Evolutionary conservation across 192 early-diverging fungal species (phyloP), one percentile per base, ranked within the genome.

Genomic region (Backusella tuberculispora): DNA sequence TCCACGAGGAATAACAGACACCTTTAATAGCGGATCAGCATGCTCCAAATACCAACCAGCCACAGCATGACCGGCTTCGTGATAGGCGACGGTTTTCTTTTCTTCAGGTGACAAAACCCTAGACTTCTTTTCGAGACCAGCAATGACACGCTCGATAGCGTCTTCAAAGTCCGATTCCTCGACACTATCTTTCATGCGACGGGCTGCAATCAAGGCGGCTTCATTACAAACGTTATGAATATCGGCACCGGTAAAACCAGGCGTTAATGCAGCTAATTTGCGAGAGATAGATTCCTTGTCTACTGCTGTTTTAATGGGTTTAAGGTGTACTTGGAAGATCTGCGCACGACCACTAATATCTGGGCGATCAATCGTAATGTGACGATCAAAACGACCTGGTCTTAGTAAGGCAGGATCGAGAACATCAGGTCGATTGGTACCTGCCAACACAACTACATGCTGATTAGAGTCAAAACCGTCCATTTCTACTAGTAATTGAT

Each of bases 221-320:
- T 99, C 98, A 76, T 99, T 99, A 81, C 97, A 99, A 7, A 98
- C 97, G 81, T 99, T 99, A 78, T 92, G 91, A 73, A 99, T 93
- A 78, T 99, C 98, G 29, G 98, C 98, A 63, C 98, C 98, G 5
- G 96, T 92, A 79, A 99, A 99, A 14, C 98, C 98, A 12, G 97
- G 97, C 1, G 98, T 99, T 76, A 99, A 84, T 0, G 96, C 95
- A 10, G 95, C 95, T 68, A 99, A 84, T 85, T 94, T 95, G 70
- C 91, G 90, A 14, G 94, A 81, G 45, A 99, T 83, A 42, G 83
- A 81, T 19, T 91, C 87, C 26, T 94, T 83, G 82, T 97, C 90
- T 77, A 93, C 93, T 42, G 89, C 87, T 48, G 96, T 96, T 80
- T 92, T 92, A 46, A 96, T 95, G 6, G 96, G 96, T 19, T 94